Base-by-base conservation (phyloP, 2,329 filamentous ascomycete genomes). In the Arthrocladium fulminans region DNA sequence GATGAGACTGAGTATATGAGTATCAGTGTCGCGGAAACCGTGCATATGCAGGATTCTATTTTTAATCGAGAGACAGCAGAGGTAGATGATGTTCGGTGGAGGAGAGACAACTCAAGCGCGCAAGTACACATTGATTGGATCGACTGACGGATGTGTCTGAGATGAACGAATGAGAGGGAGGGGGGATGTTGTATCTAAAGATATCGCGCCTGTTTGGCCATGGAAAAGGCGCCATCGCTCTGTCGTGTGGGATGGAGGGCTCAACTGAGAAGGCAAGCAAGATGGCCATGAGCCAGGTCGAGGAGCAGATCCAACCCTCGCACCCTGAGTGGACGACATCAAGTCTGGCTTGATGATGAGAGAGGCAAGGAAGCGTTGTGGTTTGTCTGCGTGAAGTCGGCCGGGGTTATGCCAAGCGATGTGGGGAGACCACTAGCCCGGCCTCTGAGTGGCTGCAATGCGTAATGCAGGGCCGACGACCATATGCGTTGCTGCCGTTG, bases 151-250 rank as follows among this genome's bases (percentile, higher is more conserved):
- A 46, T 39, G 24, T 48, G 37, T 53, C 46, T 51, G 47, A 45
- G 51, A 43, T 32, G 51, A 47, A 54, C 56, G 56, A 58, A 58
- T 58, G 56, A 50, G 56, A 56, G 45, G 38, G 37, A 51, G 22
- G 49, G 37, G 45, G 47, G 49, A 50, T 38, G 50, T 30, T 53
- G 55, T 54, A 55, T 57, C 54, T 58, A 58, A 57, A 53, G 54
- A 57, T 58, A 57, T 58, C 56, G 50, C 50, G 50, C 46, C 50
- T 52, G 54, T 54, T 50, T 56, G 49, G 48, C 44, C 44, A 27
- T 29, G 32, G 4, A 15, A 20, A 27, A 53, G 45, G 29, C 53
- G 48, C 55, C 43, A 41, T 35, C 46, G 25, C 32, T 29, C 50
- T 48, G 55, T 57, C 55, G 39, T 55, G 54, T 55, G 54, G 51